phyloP scores from a whole-genome alignment of 148 eudicot species.

The Heliosperma pusillum region DNA sequence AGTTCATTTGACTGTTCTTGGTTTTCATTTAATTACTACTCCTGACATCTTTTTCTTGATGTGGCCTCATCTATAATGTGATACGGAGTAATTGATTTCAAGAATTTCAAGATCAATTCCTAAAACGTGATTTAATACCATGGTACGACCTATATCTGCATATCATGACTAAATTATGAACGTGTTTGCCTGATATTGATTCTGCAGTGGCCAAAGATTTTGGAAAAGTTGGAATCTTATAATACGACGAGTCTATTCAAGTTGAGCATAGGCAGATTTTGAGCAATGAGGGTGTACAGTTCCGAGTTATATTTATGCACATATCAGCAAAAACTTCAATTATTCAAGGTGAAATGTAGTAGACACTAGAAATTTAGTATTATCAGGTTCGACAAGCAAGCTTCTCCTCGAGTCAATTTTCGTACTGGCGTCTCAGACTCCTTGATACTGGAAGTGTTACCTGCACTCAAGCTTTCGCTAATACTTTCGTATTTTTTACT shows the following conservation, averaged over 20 bases:
- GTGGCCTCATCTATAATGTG: too few species aligned
- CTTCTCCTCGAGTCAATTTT: not conserved
- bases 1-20: too few species aligned
- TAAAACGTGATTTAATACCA: not conserved
- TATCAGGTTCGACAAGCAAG: not conserved
- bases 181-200: conserved; percentile 10
- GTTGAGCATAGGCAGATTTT: not conserved
- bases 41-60: too few species aligned
- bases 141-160: not conserved
- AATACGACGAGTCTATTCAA: not conserved
- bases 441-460: not conserved
- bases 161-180: not conserved
- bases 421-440: not conserved
- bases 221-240: conserved; percentile 22
- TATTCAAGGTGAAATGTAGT: conserved; percentile 2
- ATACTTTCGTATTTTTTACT: not conserved
- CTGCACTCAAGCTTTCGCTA: not conserved
- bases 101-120: too few species aligned
- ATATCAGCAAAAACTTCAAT: conserved; percentile 10
- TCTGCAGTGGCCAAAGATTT: conserved; percentile 36
- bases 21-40: too few species aligned
- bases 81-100: too few species aligned
- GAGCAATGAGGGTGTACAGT: conserved; percentile 17
- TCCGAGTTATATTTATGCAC: not conserved
- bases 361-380: not conserved